Percentiles rank a stretch among this genome's conserved stretches.
These are phyloP conservation scores for Betula pendula DNA, from an alignment of 306 rosid genomes.

Conservation along the genomic window DNA sequence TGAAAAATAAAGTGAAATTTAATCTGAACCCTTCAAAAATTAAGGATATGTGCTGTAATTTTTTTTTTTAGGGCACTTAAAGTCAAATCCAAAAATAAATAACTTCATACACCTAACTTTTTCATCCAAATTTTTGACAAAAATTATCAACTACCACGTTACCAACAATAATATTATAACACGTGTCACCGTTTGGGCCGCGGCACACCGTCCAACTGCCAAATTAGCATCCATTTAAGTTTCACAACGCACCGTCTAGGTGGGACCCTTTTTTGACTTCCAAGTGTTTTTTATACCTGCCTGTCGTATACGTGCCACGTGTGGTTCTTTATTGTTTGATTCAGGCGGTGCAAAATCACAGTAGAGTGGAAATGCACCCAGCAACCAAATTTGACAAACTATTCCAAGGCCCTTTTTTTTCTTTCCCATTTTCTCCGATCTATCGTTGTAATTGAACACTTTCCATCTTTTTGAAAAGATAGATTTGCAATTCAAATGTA, in stretches of 20 bases:
- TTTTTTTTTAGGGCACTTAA: no score
- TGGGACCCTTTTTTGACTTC: slow-evolving; percentile 20
- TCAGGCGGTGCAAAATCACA: not conserved
- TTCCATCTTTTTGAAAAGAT: not conserved
- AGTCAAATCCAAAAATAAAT: no score
- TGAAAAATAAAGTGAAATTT: no score
- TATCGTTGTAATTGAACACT: not conserved
- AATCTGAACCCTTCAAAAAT: no score
- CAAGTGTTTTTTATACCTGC: not conserved
- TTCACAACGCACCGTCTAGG: not conserved
- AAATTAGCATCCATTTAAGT: not conserved
- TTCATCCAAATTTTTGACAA: no score
- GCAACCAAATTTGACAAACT: not conserved
- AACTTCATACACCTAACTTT: no score
- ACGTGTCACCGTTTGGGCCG: no score
- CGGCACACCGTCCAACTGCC: not conserved
- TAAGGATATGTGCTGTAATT: no score
- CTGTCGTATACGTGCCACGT: not conserved
- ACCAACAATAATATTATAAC: no score
- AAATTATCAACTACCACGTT: no score
- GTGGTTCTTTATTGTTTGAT: not conserved
- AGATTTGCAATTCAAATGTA: not conserved
- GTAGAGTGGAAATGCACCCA: not conserved
- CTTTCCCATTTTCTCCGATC: not conserved
- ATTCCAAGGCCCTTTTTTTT: no score